Conservation (phyloP, 306 rosid genomes). For the Cucumis hystrix region DNA sequence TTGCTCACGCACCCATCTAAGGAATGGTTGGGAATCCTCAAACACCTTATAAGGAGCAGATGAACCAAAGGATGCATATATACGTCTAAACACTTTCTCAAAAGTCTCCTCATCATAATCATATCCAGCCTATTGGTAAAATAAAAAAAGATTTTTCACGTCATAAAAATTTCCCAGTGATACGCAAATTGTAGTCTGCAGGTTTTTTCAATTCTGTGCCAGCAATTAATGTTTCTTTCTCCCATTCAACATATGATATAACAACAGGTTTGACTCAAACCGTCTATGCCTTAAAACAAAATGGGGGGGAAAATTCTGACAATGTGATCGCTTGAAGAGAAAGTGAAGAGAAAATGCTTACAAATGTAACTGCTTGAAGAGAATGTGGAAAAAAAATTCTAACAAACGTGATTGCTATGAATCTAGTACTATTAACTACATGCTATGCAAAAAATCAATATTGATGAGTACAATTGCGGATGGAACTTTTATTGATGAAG, state of each 20-base stretch:
- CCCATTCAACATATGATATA: not conserved
- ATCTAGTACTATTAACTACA: not conserved
- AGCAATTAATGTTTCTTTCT: not conserved
- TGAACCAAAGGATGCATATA: constrained; percentile 84
- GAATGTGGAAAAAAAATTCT: not conserved
- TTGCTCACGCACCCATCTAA: constrained; percentile 65
- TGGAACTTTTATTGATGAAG: not conserved
- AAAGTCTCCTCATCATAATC: constrained; percentile 91
- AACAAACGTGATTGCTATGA: not conserved
- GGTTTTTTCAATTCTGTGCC: not conserved
- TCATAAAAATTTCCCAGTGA: not conserved
- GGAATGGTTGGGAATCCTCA: constrained; percentile 81
- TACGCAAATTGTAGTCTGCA: not conserved
- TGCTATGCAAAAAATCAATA: not conserved
- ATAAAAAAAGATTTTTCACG: constrained; percentile 19
- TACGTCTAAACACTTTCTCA: constrained; percentile 85
- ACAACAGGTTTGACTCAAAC: not conserved
- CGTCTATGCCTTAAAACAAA: not conserved
- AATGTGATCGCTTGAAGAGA: not conserved
- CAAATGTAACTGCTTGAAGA: not conserved
- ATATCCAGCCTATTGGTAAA: constrained; percentile 76
- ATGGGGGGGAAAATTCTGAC: not conserved
- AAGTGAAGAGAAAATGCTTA: not conserved
- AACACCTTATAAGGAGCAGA: constrained; percentile 78
- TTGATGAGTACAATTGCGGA: not conserved